These are phyloP conservation scores for Eucalyptus victrix DNA, from an alignment of 345 rosid genomes.

Conservation along the genomic window DNA sequence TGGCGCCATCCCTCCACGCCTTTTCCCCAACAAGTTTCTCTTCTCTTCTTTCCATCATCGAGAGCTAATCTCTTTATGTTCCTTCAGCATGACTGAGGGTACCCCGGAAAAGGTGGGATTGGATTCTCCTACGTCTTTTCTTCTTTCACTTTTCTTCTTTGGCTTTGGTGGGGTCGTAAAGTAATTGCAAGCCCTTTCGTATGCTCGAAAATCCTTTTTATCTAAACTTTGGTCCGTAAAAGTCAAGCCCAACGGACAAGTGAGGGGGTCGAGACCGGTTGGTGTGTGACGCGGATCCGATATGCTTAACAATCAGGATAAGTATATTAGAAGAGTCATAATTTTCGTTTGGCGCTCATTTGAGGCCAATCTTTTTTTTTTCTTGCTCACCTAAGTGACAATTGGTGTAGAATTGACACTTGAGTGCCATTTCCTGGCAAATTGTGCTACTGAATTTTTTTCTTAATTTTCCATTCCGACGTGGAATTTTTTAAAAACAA, in stretches of 20 bases:
- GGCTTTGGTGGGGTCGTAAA: not conserved
- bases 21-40: not conserved
- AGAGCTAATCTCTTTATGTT: not conserved
- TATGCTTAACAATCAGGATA: not conserved
- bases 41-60: not conserved
- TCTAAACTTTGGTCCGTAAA: not conserved
- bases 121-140: not conserved
- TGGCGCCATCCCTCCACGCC: not conserved
- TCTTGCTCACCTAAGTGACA: not conserved
- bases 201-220: not conserved
- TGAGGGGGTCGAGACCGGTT: not conserved
- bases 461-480: rapidly evolving
- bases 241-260: not conserved
- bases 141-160: not conserved
- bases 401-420: not conserved
- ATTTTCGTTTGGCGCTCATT: not conserved
- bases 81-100: not conserved
- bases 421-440: not conserved
- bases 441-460: too few species aligned
- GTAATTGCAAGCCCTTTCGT: not conserved
- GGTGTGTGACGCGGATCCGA: not conserved
- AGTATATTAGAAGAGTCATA: not conserved
- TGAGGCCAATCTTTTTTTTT: too few species aligned
- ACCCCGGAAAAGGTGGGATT: not conserved
- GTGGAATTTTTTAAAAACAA: too few species aligned